Conservation (phyloP, 1,284 basidiomycete species). For the Dichomitus squalens region DNA sequence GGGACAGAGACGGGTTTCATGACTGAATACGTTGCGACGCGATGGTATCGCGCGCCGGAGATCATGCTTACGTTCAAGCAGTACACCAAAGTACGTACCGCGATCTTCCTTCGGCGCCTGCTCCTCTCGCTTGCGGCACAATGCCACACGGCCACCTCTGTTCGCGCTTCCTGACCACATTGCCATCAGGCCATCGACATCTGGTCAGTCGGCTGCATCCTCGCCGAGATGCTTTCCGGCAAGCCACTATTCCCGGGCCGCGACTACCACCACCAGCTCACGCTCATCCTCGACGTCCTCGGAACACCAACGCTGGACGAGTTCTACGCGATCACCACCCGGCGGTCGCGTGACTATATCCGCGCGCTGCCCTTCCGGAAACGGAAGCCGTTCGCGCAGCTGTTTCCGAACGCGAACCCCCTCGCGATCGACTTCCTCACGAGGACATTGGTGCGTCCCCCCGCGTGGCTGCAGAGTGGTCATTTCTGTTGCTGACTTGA, state of each 20-base stretch:
- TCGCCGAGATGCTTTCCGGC: slow-evolving; percentile 95
- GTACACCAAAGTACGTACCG: slow-evolving; percentile 78
- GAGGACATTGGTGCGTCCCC: slow-evolving; percentile 76
- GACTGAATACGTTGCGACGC: slow-evolving; percentile 94
- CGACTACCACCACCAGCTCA: slow-evolving; percentile 95
- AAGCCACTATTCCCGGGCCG: slow-evolving; percentile 95
- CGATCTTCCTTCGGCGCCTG: background rate
- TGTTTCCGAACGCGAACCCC: slow-evolving; percentile 89
- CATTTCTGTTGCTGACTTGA: too few species aligned
- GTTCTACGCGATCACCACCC: slow-evolving; percentile 88
- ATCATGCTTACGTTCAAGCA: slow-evolving; percentile 98
- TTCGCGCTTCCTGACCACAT: background rate
- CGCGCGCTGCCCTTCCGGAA: slow-evolving; percentile 88
- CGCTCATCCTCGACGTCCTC: slow-evolving; percentile 87
- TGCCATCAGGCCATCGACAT: slow-evolving; percentile 77
- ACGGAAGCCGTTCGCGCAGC: slow-evolving; percentile 70
- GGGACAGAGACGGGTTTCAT: slow-evolving; percentile 89
- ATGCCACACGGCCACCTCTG: background rate
- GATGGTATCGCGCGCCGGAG: slow-evolving; percentile 93
- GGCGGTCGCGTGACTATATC: slow-evolving; percentile 88
- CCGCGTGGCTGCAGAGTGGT: background rate
- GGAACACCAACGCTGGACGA: slow-evolving; percentile 93
- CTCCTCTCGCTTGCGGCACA: background rate
- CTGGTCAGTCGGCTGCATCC: slow-evolving; percentile 96
- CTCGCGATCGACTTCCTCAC: slow-evolving; percentile 90